phyloP scores from a whole-genome alignment of 805 yeast species.

The Metschnikowia henanensis region DNA sequence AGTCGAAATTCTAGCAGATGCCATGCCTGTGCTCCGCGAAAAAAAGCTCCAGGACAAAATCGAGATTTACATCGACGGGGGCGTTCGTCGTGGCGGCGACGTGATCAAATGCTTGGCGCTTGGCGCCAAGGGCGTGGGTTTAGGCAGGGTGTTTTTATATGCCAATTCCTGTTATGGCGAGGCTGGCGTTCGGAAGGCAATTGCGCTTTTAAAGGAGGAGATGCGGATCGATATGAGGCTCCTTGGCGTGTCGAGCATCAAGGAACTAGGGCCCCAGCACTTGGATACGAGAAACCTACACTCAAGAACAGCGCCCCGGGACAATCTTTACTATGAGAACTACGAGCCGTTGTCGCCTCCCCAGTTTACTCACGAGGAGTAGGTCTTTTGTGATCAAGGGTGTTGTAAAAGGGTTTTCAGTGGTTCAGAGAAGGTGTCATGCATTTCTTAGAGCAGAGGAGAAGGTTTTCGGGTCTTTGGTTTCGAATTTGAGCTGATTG shows the following conservation, averaged over 20 bases:
- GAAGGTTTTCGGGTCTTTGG: no score
- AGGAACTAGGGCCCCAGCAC: constrained; percentile 15
- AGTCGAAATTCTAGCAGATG: constrained; percentile 70
- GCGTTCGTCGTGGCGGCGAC: constrained; percentile 69
- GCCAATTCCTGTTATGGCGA: constrained; percentile 68
- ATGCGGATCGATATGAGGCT: constrained; percentile 76
- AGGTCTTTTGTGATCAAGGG: no score
- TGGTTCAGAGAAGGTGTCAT: no score
- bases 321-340: constrained; percentile 15
- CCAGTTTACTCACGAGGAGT: constrained; percentile 11
- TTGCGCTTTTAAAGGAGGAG: constrained; percentile 67
- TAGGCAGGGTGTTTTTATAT: constrained; percentile 66
- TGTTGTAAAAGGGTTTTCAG: no score
- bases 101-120: constrained; percentile 63
- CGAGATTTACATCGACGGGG: constrained; percentile 66
- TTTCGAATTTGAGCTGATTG: no score
- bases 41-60: constrained; percentile 46
- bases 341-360: constrained; percentile 18
- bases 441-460: no score
- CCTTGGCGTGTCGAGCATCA: constrained; percentile 63
- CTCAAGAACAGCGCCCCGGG: constrained; percentile 11
- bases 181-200: constrained; percentile 59
- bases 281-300: constrained; percentile 16
- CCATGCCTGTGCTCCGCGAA: constrained; percentile 51
- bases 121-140: constrained; percentile 71